These are phyloP conservation scores for Hysterium pulicare DNA, from an alignment of 2,329 filamentous ascomycete species.

Conservation along the genomic window DNA sequence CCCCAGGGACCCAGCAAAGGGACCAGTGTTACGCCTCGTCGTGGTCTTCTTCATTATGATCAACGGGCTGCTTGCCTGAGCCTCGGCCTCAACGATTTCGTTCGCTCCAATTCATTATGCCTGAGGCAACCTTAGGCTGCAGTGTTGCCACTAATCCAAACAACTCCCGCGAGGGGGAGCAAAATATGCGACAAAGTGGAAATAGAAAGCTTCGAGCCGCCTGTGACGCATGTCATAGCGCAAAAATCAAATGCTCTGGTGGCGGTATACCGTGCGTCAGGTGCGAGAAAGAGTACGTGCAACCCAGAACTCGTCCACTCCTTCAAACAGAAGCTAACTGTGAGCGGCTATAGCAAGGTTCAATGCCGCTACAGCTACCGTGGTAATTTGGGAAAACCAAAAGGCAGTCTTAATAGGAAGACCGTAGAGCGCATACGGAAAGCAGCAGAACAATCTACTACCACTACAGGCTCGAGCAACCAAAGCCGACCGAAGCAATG, in stretches of 20 bases:
- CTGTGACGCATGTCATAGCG: conserved; percentile 2
- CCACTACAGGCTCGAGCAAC: background rate
- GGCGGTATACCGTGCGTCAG: conserved; percentile 1
- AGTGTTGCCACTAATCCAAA: background rate
- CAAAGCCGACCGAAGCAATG: background rate
- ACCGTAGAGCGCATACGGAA: background rate
- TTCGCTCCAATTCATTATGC: too few species aligned
- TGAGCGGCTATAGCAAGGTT: background rate
- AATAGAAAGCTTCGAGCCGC: conserved; percentile 1
- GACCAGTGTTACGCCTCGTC: too few species aligned
- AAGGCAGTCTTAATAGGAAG: conserved; percentile 3
- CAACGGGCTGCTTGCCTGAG: too few species aligned
- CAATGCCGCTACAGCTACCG: conserved; percentile 3
- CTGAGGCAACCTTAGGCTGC: too few species aligned
- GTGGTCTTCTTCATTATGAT: too few species aligned
- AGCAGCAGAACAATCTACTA: background rate
- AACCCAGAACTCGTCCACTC: background rate
- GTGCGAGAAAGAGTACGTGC: conserved; percentile 2
- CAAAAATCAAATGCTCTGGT: conserved; percentile 2
- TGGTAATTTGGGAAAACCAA: conserved; percentile 2
- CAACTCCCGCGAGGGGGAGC: background rate
- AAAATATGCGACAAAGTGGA: background rate
- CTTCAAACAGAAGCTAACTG: background rate
- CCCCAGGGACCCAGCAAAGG: too few species aligned
- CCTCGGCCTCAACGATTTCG: too few species aligned